Evolutionary conservation across 345 rosid species (phyloP).

Genomic region (Anastatica hierochuntica): DNA sequence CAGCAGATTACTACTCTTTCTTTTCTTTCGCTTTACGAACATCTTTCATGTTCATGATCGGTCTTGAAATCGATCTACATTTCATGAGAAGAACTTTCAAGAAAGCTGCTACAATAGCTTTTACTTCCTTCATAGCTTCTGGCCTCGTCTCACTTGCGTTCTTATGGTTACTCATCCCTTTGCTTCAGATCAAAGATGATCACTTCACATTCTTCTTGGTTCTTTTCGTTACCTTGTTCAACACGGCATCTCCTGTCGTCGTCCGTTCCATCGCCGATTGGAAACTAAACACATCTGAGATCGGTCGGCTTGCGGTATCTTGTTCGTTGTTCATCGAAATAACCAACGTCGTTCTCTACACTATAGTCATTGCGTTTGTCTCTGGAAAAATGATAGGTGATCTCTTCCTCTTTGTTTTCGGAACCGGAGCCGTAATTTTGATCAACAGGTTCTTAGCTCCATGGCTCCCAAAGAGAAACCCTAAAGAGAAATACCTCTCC

Average conservation of each 20-base stretch:
- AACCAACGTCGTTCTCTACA: constrained; percentile 31
- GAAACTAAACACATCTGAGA: constrained; percentile 55
- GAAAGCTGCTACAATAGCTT: constrained; percentile 33
- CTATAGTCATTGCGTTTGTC: constrained; percentile 15
- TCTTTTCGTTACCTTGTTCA: constrained; percentile 35
- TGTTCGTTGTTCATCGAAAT: constrained; percentile 52
- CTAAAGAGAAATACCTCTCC: constrained; percentile 50
- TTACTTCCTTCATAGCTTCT: constrained; percentile 30
- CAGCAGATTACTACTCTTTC: constrained; percentile 43
- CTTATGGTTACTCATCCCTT: constrained; percentile 25
- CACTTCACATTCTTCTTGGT: constrained; percentile 22
- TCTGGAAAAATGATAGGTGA: constrained; percentile 19
- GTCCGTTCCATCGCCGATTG: constrained; percentile 54
- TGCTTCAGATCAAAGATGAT: constrained; percentile 15
- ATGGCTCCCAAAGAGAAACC: constrained; percentile 53
- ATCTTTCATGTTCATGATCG: constrained; percentile 73
- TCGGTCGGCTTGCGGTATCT: constrained; percentile 53
- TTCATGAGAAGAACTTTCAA: constrained; percentile 43
- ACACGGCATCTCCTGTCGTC: constrained; percentile 65
- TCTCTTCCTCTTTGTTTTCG: constrained; percentile 23
- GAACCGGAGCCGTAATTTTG: constrained; percentile 27
- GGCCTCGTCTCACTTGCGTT: constrained; percentile 27
- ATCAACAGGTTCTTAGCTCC: constrained; percentile 42
- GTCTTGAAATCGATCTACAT: constrained; percentile 54
- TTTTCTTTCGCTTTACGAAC: constrained; percentile 42